Evolutionary conservation across 768 basidiomycete species (phyloP), one percentile per base, ranked within the genome.

Genomic region (Cystofilobasidium ferigula): DNA sequence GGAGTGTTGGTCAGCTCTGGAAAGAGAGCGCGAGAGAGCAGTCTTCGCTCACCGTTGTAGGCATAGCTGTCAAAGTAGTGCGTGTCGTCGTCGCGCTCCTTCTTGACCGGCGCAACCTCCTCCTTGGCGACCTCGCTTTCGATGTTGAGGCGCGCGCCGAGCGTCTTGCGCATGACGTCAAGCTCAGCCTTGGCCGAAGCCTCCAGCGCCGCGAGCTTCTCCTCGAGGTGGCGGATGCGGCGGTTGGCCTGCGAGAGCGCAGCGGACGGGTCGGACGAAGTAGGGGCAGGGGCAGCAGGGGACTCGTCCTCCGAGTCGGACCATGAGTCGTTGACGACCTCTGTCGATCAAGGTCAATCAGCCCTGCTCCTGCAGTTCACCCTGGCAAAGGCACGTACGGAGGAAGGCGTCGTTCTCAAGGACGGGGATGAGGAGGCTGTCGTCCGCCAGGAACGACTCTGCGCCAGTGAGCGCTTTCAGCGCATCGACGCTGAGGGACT

Each of bases 11-110:
- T 34, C 28, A 22, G 43, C 42, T 32, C 10, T 6, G 26, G n/a
- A 1, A 18, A 36, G 4, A n/a, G 36, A 1, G 30, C 32, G 18
- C n/a, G n/a, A n/a, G 3, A 3, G 43, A 5, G 43, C 24, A 18
- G 36, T 3, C 35, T 22, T 4, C 12, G 13, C 42, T 9, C 58
- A 90, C 92, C 93, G 69, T 93, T 93, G 69, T 84, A 84, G 30
- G 81, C 86, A 71, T 98, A 97, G 67, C 87, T 88, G 63, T 87
- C 81, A 76, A 95, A 98, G 76, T 97, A 97, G 73, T 95, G 89
- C 0, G 88, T 83, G 74, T 98, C 94, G 69, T 95, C 89, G 70
- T 95, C 91, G 71, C n/a, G 80, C 13, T 43, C 61, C n/a, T 47
- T 69, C 30, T 73, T 70, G 26, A 53, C n/a, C n/a, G n/a, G n/a